These are phyloP conservation scores for Alternaria ventricosa DNA, from an alignment of 2,329 filamentous ascomycete genomes.

Conservation along the genomic window DNA sequence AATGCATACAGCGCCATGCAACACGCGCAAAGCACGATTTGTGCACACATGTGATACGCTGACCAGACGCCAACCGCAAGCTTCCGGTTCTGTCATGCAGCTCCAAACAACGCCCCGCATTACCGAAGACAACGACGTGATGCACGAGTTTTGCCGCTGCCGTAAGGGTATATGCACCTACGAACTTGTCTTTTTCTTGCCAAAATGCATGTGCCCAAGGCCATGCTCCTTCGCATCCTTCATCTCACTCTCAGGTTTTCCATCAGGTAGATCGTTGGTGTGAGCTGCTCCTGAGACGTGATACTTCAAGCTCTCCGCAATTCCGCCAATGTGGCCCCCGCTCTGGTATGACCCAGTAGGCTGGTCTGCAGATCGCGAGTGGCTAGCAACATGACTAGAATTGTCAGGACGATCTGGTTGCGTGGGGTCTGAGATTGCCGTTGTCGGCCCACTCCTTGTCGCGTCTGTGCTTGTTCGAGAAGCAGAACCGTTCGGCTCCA, in stretches of 20 bases:
- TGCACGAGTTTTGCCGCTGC: background rate
- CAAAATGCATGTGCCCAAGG: slow-evolving; percentile 39
- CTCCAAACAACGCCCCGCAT: slow-evolving; percentile 13
- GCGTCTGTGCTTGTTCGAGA: slow-evolving; percentile 16
- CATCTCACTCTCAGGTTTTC: slow-evolving; percentile 50
- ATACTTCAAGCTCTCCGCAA: slow-evolving; percentile 38
- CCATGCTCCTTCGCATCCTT: slow-evolving; percentile 44
- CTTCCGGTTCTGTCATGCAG: slow-evolving; percentile 10
- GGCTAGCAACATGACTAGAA: slow-evolving; percentile 5
- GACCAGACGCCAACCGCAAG: slow-evolving; percentile 12
- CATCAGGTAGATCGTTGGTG: slow-evolving; percentile 53
- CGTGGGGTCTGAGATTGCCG: slow-evolving; percentile 17
- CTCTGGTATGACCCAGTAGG: slow-evolving; percentile 25
- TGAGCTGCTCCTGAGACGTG: slow-evolving; percentile 39
- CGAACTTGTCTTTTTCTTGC: slow-evolving; percentile 28
- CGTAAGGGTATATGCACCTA: slow-evolving; percentile 5
- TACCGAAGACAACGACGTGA: background rate
- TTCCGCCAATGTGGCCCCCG: slow-evolving; percentile 22
- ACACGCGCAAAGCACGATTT: slow-evolving; percentile 24
- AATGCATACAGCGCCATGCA: slow-evolving; percentile 38
- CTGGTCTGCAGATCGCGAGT: slow-evolving; percentile 9
- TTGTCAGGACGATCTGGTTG: slow-evolving; percentile 25
- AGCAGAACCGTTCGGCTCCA: slow-evolving; percentile 33
- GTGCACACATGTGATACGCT: slow-evolving; percentile 36
- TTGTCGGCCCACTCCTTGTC: slow-evolving; percentile 22